Percentiles rank a stretch among this genome's conserved stretches.
Evolutionary conservation across 73 alveolate genomes (phyloP).

Genomic region (Effrenium voratum): DNA sequence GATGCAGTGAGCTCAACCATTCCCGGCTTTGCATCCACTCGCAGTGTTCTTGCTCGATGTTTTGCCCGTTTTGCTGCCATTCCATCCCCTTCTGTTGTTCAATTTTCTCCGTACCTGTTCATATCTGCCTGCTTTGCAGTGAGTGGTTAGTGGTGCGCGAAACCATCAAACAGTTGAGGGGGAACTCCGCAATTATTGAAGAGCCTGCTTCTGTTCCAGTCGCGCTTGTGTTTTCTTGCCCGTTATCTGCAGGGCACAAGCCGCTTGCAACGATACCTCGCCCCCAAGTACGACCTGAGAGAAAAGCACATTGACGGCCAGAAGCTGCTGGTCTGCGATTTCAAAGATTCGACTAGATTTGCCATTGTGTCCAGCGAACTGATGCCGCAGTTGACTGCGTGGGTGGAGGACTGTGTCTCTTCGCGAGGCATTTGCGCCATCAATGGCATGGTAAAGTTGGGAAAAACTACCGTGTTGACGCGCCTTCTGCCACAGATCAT

Average conservation of each 20-base stretch:
- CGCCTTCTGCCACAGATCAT: constrained; percentile 18
- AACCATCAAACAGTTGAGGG: too few species aligned
- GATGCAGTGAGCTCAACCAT: too few species aligned
- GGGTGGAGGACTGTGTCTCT: constrained; percentile 8
- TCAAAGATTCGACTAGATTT: neutral
- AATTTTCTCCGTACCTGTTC: too few species aligned
- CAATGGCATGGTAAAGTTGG: constrained; percentile 4
- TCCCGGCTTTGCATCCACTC: too few species aligned
- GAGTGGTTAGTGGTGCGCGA: too few species aligned
- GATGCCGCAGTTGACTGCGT: constrained; percentile 10
- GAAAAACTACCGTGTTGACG: neutral
- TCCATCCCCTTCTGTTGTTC: too few species aligned
- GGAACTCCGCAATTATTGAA: too few species aligned
- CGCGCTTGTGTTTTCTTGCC: too few species aligned
- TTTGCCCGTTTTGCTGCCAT: too few species aligned
- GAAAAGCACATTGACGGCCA: neutral
- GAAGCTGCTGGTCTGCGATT: constrained; percentile 15
- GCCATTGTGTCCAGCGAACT: neutral
- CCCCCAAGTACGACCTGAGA: neutral
- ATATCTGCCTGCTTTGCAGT: too few species aligned
- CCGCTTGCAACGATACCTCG: neutral
- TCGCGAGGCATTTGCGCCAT: constrained; percentile 15
- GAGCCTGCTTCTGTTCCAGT: too few species aligned
- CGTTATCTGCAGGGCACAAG: constrained; percentile 18
- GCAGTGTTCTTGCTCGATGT: too few species aligned